Base-by-base conservation (phyloP, 2,329 filamentous ascomycete genomes). In the Sporothrix protearum region DNA sequence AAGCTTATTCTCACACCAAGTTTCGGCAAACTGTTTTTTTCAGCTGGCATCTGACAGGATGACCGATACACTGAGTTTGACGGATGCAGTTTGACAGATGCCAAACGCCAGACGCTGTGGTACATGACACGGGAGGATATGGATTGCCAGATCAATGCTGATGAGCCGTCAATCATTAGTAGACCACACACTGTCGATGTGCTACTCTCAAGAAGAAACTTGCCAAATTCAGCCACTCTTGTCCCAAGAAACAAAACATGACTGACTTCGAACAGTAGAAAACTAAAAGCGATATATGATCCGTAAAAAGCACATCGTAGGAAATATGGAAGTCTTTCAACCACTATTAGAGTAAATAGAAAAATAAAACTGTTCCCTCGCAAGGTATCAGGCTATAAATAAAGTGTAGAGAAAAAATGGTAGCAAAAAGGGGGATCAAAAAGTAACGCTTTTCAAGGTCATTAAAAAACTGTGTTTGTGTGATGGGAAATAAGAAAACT, bases 401-500 rank as follows among this genome's bases (percentile, higher is more conserved):
- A 47, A 42, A 66, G n/a, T 6, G 36, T 22, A n/a, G 28, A 42
- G 8, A 36, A 19, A 45, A 28, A 30, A 53, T 28, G 25, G 49
- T 53, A 28, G 19, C 55, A 45, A 42, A 61, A 12, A 71, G 45
- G 9, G 19, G 47, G 28, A 49, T 28, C 5, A 53, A 57, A 49
- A 39, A 59, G 36, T 30, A 71, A 47, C 47, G 51, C 39, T 57
- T 57, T 69, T 36, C 51, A 69, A 47, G 30, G 36, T 69, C 53
- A 69, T 69, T 69, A 53, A 61, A 64, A 67, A 64, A 53, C 45
- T 33, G 30, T 49, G 51, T 12, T 30, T 51, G 16, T 67, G 45
- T 67, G 64, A 36, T 67, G 64, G 64, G 64, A 67, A 51, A 67
- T 30, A 49, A n/a, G 42, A 47, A 64, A 57, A 49, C 47, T 69